Percentiles rank a stretch among this genome's conserved stretches.
phyloP scores from a whole-genome alignment of 139 green algal species.

The Diplosphaera chodatii region DNA sequence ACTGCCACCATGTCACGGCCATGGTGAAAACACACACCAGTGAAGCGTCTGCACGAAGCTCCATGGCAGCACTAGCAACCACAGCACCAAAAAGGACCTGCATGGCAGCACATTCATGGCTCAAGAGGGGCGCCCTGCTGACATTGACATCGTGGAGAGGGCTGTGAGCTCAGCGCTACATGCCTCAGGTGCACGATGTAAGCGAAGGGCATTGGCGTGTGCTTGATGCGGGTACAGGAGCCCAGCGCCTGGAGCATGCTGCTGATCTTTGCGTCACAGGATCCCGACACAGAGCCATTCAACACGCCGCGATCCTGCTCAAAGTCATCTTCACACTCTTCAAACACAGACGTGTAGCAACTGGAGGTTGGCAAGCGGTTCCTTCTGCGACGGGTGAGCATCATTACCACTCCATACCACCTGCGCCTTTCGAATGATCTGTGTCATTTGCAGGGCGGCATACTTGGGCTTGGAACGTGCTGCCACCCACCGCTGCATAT shows the following conservation, averaged over 20 bases:
- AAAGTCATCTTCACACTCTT: neutral
- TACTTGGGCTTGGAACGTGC: neutral
- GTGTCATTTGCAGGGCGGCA: neutral
- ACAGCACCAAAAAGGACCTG: constrained; percentile 18
- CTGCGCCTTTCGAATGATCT: neutral
- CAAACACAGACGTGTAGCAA: neutral
- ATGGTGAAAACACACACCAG: neutral
- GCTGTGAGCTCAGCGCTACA: neutral
- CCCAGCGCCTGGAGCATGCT: neutral
- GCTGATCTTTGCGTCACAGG: neutral
- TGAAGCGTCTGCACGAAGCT: neutral
- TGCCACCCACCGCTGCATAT: neutral
- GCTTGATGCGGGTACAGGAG: constrained; percentile 2
- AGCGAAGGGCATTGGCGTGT: constrained; percentile 5
- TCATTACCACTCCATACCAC: neutral
- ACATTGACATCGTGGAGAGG: too few species aligned
- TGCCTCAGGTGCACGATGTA: constrained; percentile 11
- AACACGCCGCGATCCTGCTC: neutral
- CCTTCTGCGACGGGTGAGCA: too few species aligned
- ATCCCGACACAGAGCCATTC: neutral
- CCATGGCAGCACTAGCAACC: constrained; percentile 11
- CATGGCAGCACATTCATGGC: neutral
- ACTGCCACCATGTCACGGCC: too few species aligned
- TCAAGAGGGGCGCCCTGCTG: too few species aligned
- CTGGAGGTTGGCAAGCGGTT: too few species aligned